phyloP scores from a whole-genome alignment of 129 eudicot species.

The Centella asiatica region DNA sequence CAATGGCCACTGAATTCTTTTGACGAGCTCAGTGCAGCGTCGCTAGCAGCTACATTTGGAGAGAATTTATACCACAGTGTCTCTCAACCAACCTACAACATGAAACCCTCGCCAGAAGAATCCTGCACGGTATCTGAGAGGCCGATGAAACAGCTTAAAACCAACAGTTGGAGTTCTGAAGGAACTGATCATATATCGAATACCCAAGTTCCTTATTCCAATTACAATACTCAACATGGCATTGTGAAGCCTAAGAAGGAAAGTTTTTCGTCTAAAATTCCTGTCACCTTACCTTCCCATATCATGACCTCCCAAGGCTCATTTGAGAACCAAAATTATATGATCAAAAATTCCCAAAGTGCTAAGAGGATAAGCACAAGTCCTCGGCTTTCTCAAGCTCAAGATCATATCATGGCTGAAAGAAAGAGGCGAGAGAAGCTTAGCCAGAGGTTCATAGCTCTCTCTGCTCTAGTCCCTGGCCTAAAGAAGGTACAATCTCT shows the following conservation, averaged over 20 bases:
- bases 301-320: slow-evolving; percentile 19
- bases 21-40: slow-evolving; percentile 32
- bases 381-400: slow-evolving; percentile 38
- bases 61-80: slow-evolving; percentile 23
- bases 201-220: slow-evolving; percentile 18
- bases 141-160: slow-evolving; percentile 47
- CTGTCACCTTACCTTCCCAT: slow-evolving; percentile 22
- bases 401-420: slow-evolving; percentile 77
- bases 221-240: slow-evolving; percentile 15
- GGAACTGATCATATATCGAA: slow-evolving; percentile 24
- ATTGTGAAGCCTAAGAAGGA: slow-evolving; percentile 53
- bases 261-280: slow-evolving; percentile 29
- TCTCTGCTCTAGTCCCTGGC: slow-evolving; percentile 73
- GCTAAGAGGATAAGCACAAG: slow-evolving; percentile 28
- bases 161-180: slow-evolving; percentile 31
- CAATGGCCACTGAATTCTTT: slow-evolving; percentile 43
- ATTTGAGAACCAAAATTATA: slow-evolving; percentile 29
- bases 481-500: slow-evolving; percentile 49
- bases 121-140: slow-evolving; percentile 14
- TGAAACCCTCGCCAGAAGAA: slow-evolving; percentile 18
- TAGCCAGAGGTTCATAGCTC: slow-evolving; percentile 59
- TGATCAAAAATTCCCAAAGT: slow-evolving; percentile 32
- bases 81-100: slow-evolving; percentile 8
- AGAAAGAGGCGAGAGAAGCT: slow-evolving; percentile 81
- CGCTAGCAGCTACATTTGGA: slow-evolving; percentile 24